Percentiles rank a stretch among this genome's conserved stretches.
phyloP scores from a whole-genome alignment of 192 early-diverging fungal genomes.

The Funneliformis geosporum region DNA sequence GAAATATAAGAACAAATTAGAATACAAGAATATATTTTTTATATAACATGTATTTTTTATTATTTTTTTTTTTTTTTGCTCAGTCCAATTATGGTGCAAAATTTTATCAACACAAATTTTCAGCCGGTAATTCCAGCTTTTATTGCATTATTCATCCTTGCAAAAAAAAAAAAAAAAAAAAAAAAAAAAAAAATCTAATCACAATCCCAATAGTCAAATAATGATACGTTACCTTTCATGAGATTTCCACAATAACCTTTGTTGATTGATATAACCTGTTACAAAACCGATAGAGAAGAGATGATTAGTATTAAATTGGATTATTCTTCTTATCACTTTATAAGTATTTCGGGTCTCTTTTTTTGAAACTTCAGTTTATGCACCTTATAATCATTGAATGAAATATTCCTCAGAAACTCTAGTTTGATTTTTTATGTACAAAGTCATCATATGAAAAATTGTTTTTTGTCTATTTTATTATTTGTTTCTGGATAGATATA shows the following conservation, averaged over 20 bases:
- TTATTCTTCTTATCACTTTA: no score
- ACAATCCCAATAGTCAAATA: constrained; percentile 4
- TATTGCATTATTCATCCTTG: constrained; percentile 49
- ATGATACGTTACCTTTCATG: background rate
- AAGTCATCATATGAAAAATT: background rate
- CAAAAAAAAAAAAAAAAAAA: background rate
- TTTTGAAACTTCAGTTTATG: constrained; percentile 42
- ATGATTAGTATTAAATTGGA: background rate
- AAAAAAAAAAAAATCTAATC: background rate
- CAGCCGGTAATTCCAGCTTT: constrained; percentile 81
- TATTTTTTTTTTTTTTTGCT: background rate
- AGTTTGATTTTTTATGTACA: constrained; percentile 50
- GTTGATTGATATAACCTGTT: background rate
- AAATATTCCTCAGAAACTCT: constrained; percentile 57
- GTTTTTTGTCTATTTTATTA: no score
- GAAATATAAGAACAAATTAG: no score
- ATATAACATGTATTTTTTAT: background rate
- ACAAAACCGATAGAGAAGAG: background rate
- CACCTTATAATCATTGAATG: constrained; percentile 45
- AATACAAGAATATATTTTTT: background rate
- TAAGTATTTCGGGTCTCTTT: background rate
- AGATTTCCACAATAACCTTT: background rate
- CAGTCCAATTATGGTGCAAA: constrained; percentile 57
- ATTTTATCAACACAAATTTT: constrained; percentile 61
- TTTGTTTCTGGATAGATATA: no score